These are phyloP conservation scores for Acacia confusa DNA, from an alignment of 306 rosid genomes.

Conservation along the genomic window DNA sequence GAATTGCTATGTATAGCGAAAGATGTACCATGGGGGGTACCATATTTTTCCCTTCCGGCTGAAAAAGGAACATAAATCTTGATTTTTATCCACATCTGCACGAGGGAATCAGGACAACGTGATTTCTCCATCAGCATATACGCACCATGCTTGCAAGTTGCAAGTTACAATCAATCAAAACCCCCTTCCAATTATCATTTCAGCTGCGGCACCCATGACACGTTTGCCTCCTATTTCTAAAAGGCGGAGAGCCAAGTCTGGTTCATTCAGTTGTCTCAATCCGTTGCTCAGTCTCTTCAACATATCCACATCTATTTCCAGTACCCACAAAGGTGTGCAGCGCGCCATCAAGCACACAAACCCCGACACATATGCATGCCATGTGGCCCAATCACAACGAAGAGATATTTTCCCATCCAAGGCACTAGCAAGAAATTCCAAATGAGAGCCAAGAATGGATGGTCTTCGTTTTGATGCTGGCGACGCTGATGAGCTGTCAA, in stretches of 20 bases:
- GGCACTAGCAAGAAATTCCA: slow-evolving; percentile 69
- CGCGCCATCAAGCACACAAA: slow-evolving; percentile 70
- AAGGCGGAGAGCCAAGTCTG: slow-evolving; percentile 75
- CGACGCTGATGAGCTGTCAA: slow-evolving; percentile 39
- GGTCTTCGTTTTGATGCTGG: slow-evolving; percentile 57
- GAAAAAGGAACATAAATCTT: background rate
- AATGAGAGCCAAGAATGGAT: slow-evolving; percentile 55
- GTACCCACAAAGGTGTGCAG: slow-evolving; percentile 68
- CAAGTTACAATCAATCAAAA: slow-evolving; percentile 32
- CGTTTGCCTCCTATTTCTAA: slow-evolving; percentile 69
- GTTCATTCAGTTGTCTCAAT: slow-evolving; percentile 64
- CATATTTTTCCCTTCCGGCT: background rate
- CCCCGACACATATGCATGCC: slow-evolving; percentile 73
- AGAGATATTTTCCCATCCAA: slow-evolving; percentile 58
- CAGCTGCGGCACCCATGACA: slow-evolving; percentile 90
- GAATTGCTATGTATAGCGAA: background rate
- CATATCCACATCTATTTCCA: slow-evolving; percentile 55
- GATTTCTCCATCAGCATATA: background rate
- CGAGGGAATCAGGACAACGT: background rate
- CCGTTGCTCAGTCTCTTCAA: slow-evolving; percentile 75
- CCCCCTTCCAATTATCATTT: slow-evolving; percentile 50
- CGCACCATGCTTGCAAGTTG: background rate
- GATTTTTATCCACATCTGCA: background rate
- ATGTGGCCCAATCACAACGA: slow-evolving; percentile 63
- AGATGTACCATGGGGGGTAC: background rate